phyloP scores from a whole-genome alignment of 768 basidiomycete genomes.

The Amanita brunnescens region DNA sequence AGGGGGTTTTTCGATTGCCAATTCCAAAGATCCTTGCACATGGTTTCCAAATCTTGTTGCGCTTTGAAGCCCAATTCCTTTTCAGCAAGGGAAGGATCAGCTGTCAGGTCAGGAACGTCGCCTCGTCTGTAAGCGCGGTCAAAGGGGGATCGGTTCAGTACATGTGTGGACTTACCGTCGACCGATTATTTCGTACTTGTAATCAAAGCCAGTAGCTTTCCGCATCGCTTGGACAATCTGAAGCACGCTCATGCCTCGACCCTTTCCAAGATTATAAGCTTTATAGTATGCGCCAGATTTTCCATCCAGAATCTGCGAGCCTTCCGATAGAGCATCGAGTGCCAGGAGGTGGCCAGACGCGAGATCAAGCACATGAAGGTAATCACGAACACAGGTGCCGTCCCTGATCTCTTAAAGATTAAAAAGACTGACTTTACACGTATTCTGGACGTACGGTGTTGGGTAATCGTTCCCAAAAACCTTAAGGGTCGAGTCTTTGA shows the following conservation, averaged over 20 bases:
- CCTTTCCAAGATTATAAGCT: slow-evolving; percentile 95
- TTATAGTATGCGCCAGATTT: slow-evolving; percentile 61
- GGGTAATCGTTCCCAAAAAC: slow-evolving; percentile 98
- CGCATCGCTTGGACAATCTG: slow-evolving; percentile 95
- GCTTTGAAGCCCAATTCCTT: slow-evolving; percentile 92
- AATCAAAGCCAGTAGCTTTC: slow-evolving; percentile 82
- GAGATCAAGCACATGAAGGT: slow-evolving; percentile 88
- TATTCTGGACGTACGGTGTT: slow-evolving; percentile 52
- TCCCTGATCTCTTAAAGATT: slow-evolving; percentile 40
- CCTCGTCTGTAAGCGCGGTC: slow-evolving; percentile 50
- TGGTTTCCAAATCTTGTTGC: slow-evolving; percentile 68
- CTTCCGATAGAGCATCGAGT: slow-evolving; percentile 66
- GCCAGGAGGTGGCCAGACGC: slow-evolving; percentile 92
- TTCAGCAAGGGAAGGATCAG: slow-evolving; percentile 85
- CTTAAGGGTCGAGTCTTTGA: slow-evolving; percentile 58
- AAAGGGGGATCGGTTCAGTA: not conserved
- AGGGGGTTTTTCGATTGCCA: slow-evolving; percentile 92
- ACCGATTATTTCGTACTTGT: slow-evolving; percentile 82
- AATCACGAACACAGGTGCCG: slow-evolving; percentile 97
- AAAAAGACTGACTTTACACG: not conserved
- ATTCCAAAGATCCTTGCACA: slow-evolving; percentile 98
- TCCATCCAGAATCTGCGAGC: slow-evolving; percentile 52
- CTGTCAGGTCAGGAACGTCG: slow-evolving; percentile 94
- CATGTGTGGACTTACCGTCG: slow-evolving; percentile 56
- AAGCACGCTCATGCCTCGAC: slow-evolving; percentile 84